phyloP scores from a whole-genome alignment of 2,329 filamentous ascomycete species.

The Calonectria hawksworthii region DNA sequence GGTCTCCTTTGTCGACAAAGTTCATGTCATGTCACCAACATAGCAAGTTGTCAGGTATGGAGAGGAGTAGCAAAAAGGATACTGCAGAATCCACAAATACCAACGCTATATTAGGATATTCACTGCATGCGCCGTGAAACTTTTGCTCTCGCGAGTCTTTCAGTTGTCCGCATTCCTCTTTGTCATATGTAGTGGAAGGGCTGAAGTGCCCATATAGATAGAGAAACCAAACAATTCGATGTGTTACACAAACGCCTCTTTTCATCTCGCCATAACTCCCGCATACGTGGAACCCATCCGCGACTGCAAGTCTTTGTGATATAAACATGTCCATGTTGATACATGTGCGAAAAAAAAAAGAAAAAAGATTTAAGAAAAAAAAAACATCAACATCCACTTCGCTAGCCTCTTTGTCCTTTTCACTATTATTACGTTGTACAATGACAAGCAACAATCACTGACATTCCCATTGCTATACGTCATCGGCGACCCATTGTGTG shows the following conservation, averaged over 20 bases:
- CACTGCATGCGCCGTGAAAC: background rate
- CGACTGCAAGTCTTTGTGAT: background rate
- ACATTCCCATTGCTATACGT: background rate
- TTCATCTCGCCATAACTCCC: background rate
- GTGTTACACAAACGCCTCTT: background rate
- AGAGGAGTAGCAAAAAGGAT: slow-evolving; percentile 18
- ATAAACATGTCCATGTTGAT: background rate
- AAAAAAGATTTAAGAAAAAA: background rate
- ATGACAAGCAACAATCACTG: background rate
- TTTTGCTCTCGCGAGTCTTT: background rate
- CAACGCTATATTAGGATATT: slow-evolving; percentile 7
- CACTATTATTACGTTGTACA: background rate
- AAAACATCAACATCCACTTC: background rate
- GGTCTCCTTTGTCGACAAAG: slow-evolving; percentile 28
- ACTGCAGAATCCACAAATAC: slow-evolving; percentile 18
- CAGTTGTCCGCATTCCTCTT: background rate
- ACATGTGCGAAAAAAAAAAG: background rate
- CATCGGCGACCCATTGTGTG: slow-evolving; percentile 38
- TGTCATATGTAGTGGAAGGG: background rate
- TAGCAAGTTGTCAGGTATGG: slow-evolving; percentile 20
- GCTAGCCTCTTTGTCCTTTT: background rate
- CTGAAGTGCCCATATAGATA: background rate
- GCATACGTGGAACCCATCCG: background rate
- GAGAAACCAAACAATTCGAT: background rate
- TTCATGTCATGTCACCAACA: slow-evolving; percentile 10